Percentiles rank a stretch among this genome's conserved stretches.
phyloP scores from a whole-genome alignment of 2,329 filamentous ascomycete genomes.

The Rutstroemia sp. region DNA sequence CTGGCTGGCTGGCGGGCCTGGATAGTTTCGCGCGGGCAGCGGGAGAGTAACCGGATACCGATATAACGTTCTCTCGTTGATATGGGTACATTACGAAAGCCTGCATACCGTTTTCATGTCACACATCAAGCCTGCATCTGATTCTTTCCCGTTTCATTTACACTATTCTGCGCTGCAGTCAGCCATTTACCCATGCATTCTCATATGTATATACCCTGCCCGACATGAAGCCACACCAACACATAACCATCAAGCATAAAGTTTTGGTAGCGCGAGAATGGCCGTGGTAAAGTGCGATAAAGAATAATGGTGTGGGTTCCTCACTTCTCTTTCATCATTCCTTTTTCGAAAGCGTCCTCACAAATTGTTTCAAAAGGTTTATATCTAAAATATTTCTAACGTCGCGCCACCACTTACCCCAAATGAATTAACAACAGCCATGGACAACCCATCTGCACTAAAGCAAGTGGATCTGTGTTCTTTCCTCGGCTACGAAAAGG shows the following conservation, averaged over 20 bases:
- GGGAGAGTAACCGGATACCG: too few species aligned
- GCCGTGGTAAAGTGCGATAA: background rate
- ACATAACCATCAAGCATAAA: too few species aligned
- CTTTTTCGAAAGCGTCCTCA: background rate
- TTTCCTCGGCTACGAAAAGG: slow-evolving; percentile 11
- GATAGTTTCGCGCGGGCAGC: too few species aligned
- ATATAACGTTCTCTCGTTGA: too few species aligned
- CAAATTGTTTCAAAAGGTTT: background rate
- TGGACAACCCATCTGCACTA: background rate
- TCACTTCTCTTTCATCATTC: background rate
- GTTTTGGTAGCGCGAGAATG: background rate
- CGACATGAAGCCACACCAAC: background rate
- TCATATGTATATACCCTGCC: background rate
- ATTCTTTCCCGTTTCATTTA: background rate
- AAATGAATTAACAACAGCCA: background rate
- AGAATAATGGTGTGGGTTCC: background rate
- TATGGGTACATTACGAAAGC: too few species aligned
- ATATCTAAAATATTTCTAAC: too few species aligned
- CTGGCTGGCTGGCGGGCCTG: too few species aligned
- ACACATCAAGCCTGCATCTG: background rate
- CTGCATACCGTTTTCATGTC: background rate
- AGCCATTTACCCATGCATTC: background rate
- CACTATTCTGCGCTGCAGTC: background rate
- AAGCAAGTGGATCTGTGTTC: slow-evolving; percentile 9
- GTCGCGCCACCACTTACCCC: too few species aligned